These are phyloP conservation scores for Macrophomina pseudophaseolina DNA, from an alignment of 2,329 filamentous ascomycete genomes.

Conservation along the genomic window DNA sequence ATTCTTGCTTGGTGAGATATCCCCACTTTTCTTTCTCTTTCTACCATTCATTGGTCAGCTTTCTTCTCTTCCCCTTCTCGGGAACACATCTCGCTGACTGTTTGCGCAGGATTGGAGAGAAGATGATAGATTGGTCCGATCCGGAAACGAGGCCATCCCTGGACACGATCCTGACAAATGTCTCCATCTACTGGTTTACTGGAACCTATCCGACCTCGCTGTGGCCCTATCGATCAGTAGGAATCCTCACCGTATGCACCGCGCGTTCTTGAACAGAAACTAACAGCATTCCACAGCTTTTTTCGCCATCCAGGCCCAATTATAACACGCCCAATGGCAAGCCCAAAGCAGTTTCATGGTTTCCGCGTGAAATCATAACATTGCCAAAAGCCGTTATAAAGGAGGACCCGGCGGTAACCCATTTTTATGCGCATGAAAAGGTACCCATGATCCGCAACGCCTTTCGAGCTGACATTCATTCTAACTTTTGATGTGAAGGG, in stretches of 20 bases:
- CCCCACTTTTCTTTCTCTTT: neutral
- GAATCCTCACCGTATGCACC: too few relatives aligned
- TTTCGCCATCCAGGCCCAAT: neutral
- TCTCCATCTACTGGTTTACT: constrained; percentile 63
- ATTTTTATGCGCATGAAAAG: constrained; percentile 7
- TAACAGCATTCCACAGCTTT: neutral
- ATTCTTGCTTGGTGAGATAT: constrained; percentile 58
- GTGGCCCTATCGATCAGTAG: constrained; percentile 55
- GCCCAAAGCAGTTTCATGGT: constrained; percentile 51
- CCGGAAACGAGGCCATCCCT: constrained; percentile 39
- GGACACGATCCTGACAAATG: constrained; percentile 54
- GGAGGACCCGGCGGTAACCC: constrained; percentile 6
- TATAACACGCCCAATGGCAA: constrained; percentile 37
- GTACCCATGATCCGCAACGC: constrained; percentile 28
- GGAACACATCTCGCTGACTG: too few relatives aligned
- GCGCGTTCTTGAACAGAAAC: neutral
- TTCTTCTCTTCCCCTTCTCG: constrained; percentile 42
- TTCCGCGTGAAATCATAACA: constrained; percentile 49
- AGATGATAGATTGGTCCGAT: constrained; percentile 59
- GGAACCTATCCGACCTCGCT: constrained; percentile 54
- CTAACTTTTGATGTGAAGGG: neutral
- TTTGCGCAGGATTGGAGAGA: constrained; percentile 49
- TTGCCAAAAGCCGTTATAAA: constrained; percentile 39
- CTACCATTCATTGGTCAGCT: neutral
- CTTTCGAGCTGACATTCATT: neutral